Conservation (phyloP, 2,329 filamentous ascomycete species). For the Fusarium duplospermum region DNA sequence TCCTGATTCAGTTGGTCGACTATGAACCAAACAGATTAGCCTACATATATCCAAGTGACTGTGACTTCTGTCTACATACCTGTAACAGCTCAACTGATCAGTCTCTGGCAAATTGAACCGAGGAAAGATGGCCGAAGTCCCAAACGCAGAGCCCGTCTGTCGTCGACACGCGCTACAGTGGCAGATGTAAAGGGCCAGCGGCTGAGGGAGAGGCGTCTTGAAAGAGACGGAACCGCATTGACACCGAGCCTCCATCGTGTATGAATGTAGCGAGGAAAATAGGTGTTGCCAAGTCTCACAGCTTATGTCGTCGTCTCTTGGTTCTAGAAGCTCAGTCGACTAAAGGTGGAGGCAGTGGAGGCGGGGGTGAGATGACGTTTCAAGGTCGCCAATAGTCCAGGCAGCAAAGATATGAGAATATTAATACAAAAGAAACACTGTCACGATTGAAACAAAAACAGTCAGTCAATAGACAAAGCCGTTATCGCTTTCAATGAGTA, state of each 20-base stretch:
- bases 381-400: background rate
- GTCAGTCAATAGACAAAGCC: background rate
- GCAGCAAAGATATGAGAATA: background rate
- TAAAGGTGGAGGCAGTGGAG: background rate
- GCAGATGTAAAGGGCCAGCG: slow-evolving; percentile 76
- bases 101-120: slow-evolving; percentile 67
- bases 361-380: background rate
- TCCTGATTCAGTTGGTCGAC: slow-evolving; percentile 67
- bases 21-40: slow-evolving; percentile 42
- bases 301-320: background rate
- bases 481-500: slow-evolving; percentile 26
- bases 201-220: slow-evolving; percentile 68
- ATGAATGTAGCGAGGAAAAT: background rate
- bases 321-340: background rate
- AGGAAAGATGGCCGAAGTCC: slow-evolving; percentile 77
- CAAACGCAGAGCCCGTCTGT: slow-evolving; percentile 75
- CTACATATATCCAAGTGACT: background rate
- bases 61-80: slow-evolving; percentile 42
- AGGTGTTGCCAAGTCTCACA: background rate
- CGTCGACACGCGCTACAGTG: slow-evolving; percentile 75
- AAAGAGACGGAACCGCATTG: slow-evolving; percentile 74
- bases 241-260: slow-evolving; percentile 68
- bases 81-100: slow-evolving; percentile 64
- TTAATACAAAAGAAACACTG: background rate
- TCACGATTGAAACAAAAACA: background rate